These are phyloP conservation scores for Afroboletus lepidellus DNA, from an alignment of 1,284 basidiomycete genomes.

Conservation along the genomic window DNA sequence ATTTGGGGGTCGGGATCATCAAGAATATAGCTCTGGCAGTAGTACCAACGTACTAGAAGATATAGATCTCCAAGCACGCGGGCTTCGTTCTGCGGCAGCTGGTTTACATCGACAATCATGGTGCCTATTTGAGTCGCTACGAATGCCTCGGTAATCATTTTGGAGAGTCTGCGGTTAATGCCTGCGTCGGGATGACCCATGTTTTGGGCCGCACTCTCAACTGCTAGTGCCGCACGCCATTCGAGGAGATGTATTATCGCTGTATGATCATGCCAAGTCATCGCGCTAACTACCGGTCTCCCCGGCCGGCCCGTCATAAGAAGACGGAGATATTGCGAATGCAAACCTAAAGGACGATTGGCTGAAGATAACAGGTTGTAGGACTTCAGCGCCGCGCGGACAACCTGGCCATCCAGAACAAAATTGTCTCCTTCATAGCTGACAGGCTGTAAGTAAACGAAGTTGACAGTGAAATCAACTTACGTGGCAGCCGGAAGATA, in stretches of 20 bases:
- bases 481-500: slow-evolving; percentile 66
- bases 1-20: not conserved
- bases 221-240: slow-evolving; percentile 59
- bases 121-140: slow-evolving; percentile 53
- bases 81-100: slow-evolving; percentile 34
- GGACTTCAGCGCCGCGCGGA: slow-evolving; percentile 66
- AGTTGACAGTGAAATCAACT: slow-evolving; percentile 18
- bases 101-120: slow-evolving; percentile 40
- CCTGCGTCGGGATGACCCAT: slow-evolving; percentile 45
- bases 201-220: slow-evolving; percentile 47
- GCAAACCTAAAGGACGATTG: slow-evolving; percentile 43
- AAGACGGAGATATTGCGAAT: slow-evolving; percentile 53
- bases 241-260: slow-evolving; percentile 51
- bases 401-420: slow-evolving; percentile 71
- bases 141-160: slow-evolving; percentile 68
- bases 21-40: not conserved
- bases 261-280: slow-evolving; percentile 14
- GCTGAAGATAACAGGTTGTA: slow-evolving; percentile 34
- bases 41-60: slow-evolving; percentile 45
- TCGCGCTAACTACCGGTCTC: slow-evolving; percentile 15
- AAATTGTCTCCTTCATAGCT: slow-evolving; percentile 80
- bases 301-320: slow-evolving; percentile 29
- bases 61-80: slow-evolving; percentile 45
- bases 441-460: slow-evolving; percentile 3
- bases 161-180: slow-evolving; percentile 55